phyloP scores from a whole-genome alignment of 2,329 filamentous ascomycete genomes.

The Rugonectria rugulosa region DNA sequence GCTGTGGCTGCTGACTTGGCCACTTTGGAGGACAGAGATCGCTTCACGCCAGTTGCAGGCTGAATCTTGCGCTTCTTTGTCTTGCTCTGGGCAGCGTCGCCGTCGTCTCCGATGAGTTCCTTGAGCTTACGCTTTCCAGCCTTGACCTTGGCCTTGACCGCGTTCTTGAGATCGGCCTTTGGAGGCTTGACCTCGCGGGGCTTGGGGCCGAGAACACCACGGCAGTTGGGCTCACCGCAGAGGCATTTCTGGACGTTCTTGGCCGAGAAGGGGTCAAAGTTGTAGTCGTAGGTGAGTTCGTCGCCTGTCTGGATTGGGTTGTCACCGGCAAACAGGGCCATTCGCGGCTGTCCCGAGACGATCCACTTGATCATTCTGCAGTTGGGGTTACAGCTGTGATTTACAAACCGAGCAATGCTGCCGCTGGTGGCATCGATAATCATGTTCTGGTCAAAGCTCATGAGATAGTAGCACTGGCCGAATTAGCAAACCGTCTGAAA shows the following conservation, averaged over 20 bases:
- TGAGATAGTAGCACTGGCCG: constrained; percentile 89
- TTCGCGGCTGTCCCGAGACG: constrained; percentile 89
- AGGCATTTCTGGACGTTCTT: constrained; percentile 74
- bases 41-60: constrained; percentile 44
- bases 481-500: constrained; percentile 17
- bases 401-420: constrained; percentile 96
- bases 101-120: constrained; percentile 56
- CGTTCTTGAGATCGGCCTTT: constrained; percentile 53
- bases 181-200: constrained; percentile 62
- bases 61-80: constrained; percentile 56
- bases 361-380: constrained; percentile 99
- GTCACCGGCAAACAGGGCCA: constrained; percentile 95
- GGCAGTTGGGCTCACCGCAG: constrained; percentile 69
- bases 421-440: constrained; percentile 97
- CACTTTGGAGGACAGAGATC: constrained; percentile 46
- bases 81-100: constrained; percentile 49
- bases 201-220: constrained; percentile 69
- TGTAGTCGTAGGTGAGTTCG: constrained; percentile 93
- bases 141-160: constrained; percentile 52
- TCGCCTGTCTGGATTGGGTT: constrained; percentile 91
- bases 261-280: constrained; percentile 73
- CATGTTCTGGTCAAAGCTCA: constrained; percentile 98
- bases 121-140: constrained; percentile 65
- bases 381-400: constrained; percentile 96
- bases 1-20: constrained; percentile 48